Evolutionary conservation across 306 rosid species (phyloP), one percentile per base, ranked within the genome.

Genomic region (Acmispon strigosus): DNA sequence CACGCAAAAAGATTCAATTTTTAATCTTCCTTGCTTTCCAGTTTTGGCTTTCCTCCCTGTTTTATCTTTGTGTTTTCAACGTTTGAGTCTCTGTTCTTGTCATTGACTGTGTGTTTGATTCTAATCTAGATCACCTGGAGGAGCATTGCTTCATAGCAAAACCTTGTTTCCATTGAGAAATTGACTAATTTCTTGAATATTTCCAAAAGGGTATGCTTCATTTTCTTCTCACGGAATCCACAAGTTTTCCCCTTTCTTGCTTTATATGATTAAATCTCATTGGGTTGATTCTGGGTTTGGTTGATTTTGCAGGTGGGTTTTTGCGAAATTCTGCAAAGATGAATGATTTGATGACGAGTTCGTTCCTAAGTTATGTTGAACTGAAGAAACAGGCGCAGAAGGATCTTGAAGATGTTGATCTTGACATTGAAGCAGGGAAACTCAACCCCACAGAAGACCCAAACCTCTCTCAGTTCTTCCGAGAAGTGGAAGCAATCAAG

Each of bases 291-390:
- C 6, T 17, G 39, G 71, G 9, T 70, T 49, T 60, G 69, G 36
- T 27, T 39, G 14, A 56, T 69, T 78, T 65, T 41, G 20, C 79
- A 79, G 89, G 83, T 63, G 78, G 81, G 70, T 2, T 78, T 72
- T 79, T 76, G 74, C 72, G 62, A 29, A 71, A 70, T 17, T 56
- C 55, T 60, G 83, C 85, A 58, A 92, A 82, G 66, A 93, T 93
- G 98, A 90, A 93, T 79, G 98, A 93, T 76, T 78, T 93, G 83
- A 88, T 93, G 96, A 93, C 98, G 14, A 85, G 85, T 64, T 90
- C 97, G 47, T 90, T 93, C 79, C 50, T 93, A 88, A 93, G 82
- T 90, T 93, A 93, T 88, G 97, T 81, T 75, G 97, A 90, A 70
- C 58, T 93, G 69, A 93, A 86, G 94, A 85, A 81, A 57, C 98